phyloP scores from a whole-genome alignment of 2,329 filamentous ascomycete genomes.

The Colletotrichum spinosum region DNA sequence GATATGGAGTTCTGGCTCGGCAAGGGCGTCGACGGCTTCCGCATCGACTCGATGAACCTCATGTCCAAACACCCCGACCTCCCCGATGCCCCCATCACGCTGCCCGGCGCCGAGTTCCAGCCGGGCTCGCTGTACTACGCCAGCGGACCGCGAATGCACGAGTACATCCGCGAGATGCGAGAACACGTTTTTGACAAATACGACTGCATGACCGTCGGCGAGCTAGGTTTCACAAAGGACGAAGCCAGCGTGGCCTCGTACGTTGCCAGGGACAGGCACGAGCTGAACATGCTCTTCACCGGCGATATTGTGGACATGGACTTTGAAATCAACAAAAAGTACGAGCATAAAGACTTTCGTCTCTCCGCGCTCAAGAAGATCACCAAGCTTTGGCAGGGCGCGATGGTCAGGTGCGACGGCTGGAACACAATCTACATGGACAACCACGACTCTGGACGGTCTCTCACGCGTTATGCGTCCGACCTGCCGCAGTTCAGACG shows the following conservation, averaged over 20 bases:
- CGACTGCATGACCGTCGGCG: slow-evolving; percentile 67
- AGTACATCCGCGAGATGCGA: slow-evolving; percentile 54
- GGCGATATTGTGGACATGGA: slow-evolving; percentile 49
- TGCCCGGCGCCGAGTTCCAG: slow-evolving; percentile 49
- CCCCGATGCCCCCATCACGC: slow-evolving; percentile 56
- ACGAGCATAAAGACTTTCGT: slow-evolving; percentile 55
- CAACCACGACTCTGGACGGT: slow-evolving; percentile 67
- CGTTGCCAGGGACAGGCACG: slow-evolving; percentile 56
- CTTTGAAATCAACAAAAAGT: slow-evolving; percentile 46
- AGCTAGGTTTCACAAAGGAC: slow-evolving; percentile 61
- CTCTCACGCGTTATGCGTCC: slow-evolving; percentile 59
- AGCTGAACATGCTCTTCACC: slow-evolving; percentile 44
- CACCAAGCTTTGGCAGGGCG: slow-evolving; percentile 51
- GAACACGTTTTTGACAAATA: slow-evolving; percentile 60
- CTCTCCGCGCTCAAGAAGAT: slow-evolving; percentile 50
- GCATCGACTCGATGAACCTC: slow-evolving; percentile 69
- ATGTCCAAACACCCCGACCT: slow-evolving; percentile 64
- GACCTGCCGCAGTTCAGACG: slow-evolving; percentile 52
- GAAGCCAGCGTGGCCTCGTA: slow-evolving; percentile 58
- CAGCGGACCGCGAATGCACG: slow-evolving; percentile 56
- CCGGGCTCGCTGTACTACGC: slow-evolving; percentile 57
- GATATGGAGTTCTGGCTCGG: slow-evolving; percentile 75
- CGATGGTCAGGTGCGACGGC: slow-evolving; percentile 50
- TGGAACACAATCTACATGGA: slow-evolving; percentile 66
- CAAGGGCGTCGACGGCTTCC: slow-evolving; percentile 68